Evolutionary conservation across 805 yeast species (phyloP), one percentile per base, ranked within the genome.

Genomic region (Candida chauliodis): DNA sequence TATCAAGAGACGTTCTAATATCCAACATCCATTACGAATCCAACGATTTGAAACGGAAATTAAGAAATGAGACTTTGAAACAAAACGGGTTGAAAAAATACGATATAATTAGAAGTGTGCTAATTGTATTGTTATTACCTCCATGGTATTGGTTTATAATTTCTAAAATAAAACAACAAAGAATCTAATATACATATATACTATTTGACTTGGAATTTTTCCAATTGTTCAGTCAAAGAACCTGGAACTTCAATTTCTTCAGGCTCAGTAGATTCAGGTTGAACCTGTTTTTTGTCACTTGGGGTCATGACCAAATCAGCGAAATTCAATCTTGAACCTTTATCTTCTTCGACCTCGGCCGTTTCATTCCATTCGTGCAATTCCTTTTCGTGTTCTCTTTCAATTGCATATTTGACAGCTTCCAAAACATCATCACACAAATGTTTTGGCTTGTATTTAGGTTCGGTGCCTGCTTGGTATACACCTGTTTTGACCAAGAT

Each of bases 401-500:
- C 91, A 51, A 85, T 81, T 17, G 91, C 95, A 62, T 75, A 85
- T 59, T 83, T 71, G 19, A 85, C 95, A 21, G 95, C 90, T 42
- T 84, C 90, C 56, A 86, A 69, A 3, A 85, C 95, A 49, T 83
- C 76, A 24, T 78, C 81, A 56, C 85, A 79, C 31, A 71, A 73
- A 49, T 79, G 79, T 58, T 84, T 86, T 42, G 95, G 95, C 56
- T 76, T 72, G 59, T 86, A 84, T 53, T 80, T 82, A 15, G 95
- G 95, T 15, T 61, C 74, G 7, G 91, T 79, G 15, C 91, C 90
- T 32, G 75, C 87, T 61, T 84, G 80, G 61, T 84, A 85, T 41
- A 85, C 95, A 57, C 95, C 95, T 26, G 95, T 85, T 61, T 85
- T 82, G 27, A 85, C 95, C 53, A 85, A 69, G 42, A 86, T 85